Conservation (phyloP, 345 rosid genomes). For the Eucalyptus lansdowneana region DNA sequence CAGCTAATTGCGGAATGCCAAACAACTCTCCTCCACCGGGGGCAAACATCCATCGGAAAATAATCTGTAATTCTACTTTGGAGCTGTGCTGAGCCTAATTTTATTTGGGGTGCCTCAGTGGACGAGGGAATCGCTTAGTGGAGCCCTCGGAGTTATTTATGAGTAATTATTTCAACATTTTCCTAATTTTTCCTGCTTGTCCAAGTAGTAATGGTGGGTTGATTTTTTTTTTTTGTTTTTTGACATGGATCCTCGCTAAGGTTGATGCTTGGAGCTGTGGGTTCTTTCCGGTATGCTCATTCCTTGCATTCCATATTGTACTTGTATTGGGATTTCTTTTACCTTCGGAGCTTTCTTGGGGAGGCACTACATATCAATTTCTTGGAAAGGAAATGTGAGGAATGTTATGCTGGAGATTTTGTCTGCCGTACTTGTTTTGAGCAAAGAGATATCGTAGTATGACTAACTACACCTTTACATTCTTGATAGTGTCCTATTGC, state of each 20-base stretch:
- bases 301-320: background rate
- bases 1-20: too few relatives aligned
- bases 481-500: background rate
- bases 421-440: background rate
- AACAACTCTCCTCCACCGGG: too few relatives aligned
- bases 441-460: background rate
- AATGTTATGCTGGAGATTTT: background rate
- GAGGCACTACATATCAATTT: background rate
- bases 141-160: background rate
- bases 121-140: conserved; percentile 1
- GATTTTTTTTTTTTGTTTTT: background rate
- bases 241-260: background rate
- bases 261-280: background rate
- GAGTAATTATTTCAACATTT: background rate
- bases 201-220: background rate
- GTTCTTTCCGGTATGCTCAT: background rate
- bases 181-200: background rate
- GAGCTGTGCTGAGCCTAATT: conserved; percentile 17
- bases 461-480: background rate
- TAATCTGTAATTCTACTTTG: background rate
- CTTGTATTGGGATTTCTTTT: background rate
- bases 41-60: too few relatives aligned
- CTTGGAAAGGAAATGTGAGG: background rate
- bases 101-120: conserved; percentile 23
- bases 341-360: background rate